A percentile compares a stretch with the other conserved stretches of the same genome.
These are phyloP conservation scores for Smallanthus sonchifolius DNA, from an alignment of 129 eudicot genomes.

Conservation along the genomic window DNA sequence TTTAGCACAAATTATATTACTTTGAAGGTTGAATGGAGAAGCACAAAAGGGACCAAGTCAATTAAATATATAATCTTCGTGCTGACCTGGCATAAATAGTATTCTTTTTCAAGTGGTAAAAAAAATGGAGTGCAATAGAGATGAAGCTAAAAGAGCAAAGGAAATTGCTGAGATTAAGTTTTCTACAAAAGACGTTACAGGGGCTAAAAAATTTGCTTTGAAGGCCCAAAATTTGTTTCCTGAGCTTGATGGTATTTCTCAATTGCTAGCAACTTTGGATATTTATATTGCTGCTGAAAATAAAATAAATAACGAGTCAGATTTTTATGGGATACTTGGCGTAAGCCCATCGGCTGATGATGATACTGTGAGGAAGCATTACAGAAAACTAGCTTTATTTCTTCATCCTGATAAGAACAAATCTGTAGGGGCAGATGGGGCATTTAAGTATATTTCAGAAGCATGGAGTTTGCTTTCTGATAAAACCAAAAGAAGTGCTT, in stretches of 20 bases:
- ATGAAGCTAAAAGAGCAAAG: conserved; percentile 82
- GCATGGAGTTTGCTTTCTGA: conserved; percentile 85
- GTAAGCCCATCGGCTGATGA: conserved; percentile 68
- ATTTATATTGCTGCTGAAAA: conserved; percentile 62
- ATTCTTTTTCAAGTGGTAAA: not conserved
- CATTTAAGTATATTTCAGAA: conserved; percentile 70
- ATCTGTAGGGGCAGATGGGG: conserved; percentile 87
- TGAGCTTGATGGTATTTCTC: conserved; percentile 73
- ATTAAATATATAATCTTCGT: not conserved
- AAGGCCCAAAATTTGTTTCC: conserved; percentile 80
- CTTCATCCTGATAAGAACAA: conserved; percentile 95
- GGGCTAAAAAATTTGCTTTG: conserved; percentile 71
- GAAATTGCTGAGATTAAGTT: conserved; percentile 78
- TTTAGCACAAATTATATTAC: not conserved
- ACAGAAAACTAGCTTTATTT: conserved; percentile 62
- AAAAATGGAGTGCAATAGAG: conserved; percentile 85
- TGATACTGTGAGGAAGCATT: conserved; percentile 60
- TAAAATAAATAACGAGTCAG: conserved; percentile 54
- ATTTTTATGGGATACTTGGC: conserved; percentile 78
- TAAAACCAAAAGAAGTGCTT: conserved; percentile 48
- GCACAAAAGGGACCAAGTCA: conserved; percentile 2
- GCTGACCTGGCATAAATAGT: not conserved
- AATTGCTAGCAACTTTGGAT: conserved; percentile 61
- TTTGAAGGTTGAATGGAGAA: conserved; percentile 28
- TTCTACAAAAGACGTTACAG: conserved; percentile 49